Conservation (phyloP, 805 yeast genomes). For the Nakazawaea pomicola region DNA sequence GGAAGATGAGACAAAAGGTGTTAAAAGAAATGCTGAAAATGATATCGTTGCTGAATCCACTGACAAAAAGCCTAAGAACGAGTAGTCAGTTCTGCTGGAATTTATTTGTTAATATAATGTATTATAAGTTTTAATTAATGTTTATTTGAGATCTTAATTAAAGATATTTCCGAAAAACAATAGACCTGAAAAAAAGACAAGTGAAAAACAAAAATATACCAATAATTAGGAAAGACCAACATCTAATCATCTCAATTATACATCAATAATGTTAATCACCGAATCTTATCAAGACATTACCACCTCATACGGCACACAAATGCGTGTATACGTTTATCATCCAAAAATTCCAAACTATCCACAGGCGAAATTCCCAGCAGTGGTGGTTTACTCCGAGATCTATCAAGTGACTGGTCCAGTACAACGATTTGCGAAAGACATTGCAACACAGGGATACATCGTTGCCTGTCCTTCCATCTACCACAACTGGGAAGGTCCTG, state of each 20-base stretch:
- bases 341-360: conserved; percentile 73
- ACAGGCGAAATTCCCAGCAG: conserved; percentile 77
- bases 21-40: conserved; percentile 1
- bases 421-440: conserved; percentile 67
- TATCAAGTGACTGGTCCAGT: conserved; percentile 85
- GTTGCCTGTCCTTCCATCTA: conserved; percentile 78
- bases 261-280: conserved; percentile 52
- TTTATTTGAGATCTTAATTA: too few relatives aligned
- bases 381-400: conserved; percentile 72
- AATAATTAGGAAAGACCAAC: too few relatives aligned
- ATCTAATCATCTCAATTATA: not conserved
- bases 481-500: conserved; percentile 63
- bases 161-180: too few relatives aligned
- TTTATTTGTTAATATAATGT: not conserved
- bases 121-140: not conserved
- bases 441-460: conserved; percentile 75
- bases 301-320: conserved; percentile 61
- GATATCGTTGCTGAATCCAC: not conserved
- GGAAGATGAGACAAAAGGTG: conserved; percentile 2
- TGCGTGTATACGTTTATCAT: conserved; percentile 61
- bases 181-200: not conserved
- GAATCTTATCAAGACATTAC: conserved; percentile 60
- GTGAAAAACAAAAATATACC: not conserved
- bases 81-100: not conserved
- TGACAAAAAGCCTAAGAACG: conserved; percentile 8